Conservation (phyloP, 1,284 basidiomycete species). For the Vanrija pseudolonga region DNA sequence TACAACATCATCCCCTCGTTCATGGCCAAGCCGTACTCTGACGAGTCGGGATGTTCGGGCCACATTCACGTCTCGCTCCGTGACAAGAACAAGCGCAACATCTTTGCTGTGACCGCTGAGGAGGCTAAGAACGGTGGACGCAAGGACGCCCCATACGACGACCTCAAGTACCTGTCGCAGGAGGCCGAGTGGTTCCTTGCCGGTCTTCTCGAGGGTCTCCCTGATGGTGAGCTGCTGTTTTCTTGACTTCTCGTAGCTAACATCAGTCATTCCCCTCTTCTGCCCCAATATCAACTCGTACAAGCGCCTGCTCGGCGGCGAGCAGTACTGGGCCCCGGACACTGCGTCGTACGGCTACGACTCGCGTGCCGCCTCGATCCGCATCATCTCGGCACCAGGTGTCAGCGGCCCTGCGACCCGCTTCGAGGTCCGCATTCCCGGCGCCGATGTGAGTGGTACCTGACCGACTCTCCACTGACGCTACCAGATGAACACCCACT, state of each 20-base stretch:
- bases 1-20: constrained; percentile 87
- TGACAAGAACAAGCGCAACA: constrained; percentile 65
- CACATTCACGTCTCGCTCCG: constrained; percentile 89
- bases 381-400: constrained; percentile 85
- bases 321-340: constrained; percentile 91
- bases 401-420: constrained; percentile 75
- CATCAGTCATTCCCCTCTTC: constrained; percentile 53
- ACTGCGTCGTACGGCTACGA: constrained; percentile 87
- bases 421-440: constrained; percentile 88
- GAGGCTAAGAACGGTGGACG: constrained; percentile 64
- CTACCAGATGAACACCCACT: constrained; percentile 69
- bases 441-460: constrained; percentile 74
- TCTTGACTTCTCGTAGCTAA: not conserved
- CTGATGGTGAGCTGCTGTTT: constrained; percentile 63
- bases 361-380: constrained; percentile 82
- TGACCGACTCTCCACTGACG: not conserved
- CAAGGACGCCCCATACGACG: constrained; percentile 66
- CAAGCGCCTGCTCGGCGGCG: constrained; percentile 91
- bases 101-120: constrained; percentile 61
- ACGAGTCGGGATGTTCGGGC: constrained; percentile 88
- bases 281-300: constrained; percentile 97
- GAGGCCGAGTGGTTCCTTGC: constrained; percentile 89
- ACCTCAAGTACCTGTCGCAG: constrained; percentile 78
- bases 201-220: constrained; percentile 79
- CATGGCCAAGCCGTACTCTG: constrained; percentile 87